Evolutionary conservation across 2,329 filamentous ascomycete species (phyloP).

Genomic region (Macroventuria anomochaeta): DNA sequence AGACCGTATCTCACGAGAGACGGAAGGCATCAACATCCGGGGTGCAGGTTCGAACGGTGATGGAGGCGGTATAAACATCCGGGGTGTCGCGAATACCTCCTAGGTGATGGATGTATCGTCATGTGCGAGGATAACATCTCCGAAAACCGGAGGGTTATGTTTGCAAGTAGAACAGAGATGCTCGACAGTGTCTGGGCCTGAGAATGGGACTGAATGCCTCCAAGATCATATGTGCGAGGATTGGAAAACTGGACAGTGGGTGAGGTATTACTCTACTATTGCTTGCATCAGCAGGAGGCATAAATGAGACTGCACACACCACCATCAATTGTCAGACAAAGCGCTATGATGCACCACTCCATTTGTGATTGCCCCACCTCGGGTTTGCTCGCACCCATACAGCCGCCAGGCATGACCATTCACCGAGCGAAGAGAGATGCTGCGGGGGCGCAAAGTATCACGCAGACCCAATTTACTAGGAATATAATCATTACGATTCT

Average conservation of each 20-base stretch:
- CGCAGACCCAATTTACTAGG: no score
- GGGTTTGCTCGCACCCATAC: no score
- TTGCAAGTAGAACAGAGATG: no score
- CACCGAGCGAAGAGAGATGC: no score
- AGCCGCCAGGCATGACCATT: no score
- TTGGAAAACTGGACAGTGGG: not conserved
- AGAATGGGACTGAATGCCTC: no score
- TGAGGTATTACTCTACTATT: not conserved
- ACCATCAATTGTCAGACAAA: no score
- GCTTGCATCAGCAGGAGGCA: not conserved
- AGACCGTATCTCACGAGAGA: constrained; percentile 18
- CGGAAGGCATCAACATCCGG: constrained; percentile 43
- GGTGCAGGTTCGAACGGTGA: constrained; percentile 32
- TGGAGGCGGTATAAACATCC: constrained; percentile 38
- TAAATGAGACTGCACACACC: not conserved
- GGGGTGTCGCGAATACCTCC: constrained; percentile 42
- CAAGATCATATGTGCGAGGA: constrained; percentile 14
- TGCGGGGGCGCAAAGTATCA: no score
- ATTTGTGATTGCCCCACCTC: not conserved
- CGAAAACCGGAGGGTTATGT: no score
- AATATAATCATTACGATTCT: not conserved
- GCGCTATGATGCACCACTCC: no score
- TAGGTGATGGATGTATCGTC: constrained; percentile 23
- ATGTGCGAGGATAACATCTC: no score
- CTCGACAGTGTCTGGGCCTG: no score